Base-by-base conservation (phyloP, 805 yeast species). In the Scheffersomyces coipomensis region DNA sequence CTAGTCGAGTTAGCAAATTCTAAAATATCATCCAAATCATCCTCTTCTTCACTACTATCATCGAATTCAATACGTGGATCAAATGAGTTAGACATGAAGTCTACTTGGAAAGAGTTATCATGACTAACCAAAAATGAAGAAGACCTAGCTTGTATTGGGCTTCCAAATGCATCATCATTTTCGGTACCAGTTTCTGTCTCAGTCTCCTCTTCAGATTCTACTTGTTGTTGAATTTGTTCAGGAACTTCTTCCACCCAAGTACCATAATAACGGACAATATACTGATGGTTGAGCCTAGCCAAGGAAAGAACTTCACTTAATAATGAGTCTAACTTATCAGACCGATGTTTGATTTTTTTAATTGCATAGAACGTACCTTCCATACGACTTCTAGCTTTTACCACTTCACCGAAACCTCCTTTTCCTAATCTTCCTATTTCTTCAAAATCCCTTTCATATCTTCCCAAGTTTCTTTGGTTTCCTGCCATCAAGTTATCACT, bases 341-440 rank as follows among this genome's bases (percentile, higher is more conserved):
- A 85, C 2, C 83, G 77, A 51, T 93, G 97, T 42, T 84, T 79
- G 35, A 93, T 85, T 51, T 90, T 91, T 59, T 93, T 93, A 43
- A 93, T 81, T 0, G 99, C 99, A 60, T 93, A 93, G 50, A 86
- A 87, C 12, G 97, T 75, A 16, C 99, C 98, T 57, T 93, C 99
- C 47, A 93, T 75, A 42, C 90, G 78, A 58, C 90, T 91, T 44
- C 99, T 72, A 0, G 93, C 98, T 54, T 91, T 90, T n/a, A 93
- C 97, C 7, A 93, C 99, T 60, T 93, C 97, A 5, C 99, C 99
- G 64, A 85, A 93, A 0, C 95, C 99, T 29, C 99, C 99, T 50
- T 82, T 80, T 2, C 99, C 99, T 7, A 93, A 64, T 16, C 83
- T 79, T 0, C 91, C 93, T 32, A 88, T 85, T 56, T 93, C 99